Conservation (phyloP, 2,329 filamentous ascomycete species). For the Pyrenochaeta sp. region DNA sequence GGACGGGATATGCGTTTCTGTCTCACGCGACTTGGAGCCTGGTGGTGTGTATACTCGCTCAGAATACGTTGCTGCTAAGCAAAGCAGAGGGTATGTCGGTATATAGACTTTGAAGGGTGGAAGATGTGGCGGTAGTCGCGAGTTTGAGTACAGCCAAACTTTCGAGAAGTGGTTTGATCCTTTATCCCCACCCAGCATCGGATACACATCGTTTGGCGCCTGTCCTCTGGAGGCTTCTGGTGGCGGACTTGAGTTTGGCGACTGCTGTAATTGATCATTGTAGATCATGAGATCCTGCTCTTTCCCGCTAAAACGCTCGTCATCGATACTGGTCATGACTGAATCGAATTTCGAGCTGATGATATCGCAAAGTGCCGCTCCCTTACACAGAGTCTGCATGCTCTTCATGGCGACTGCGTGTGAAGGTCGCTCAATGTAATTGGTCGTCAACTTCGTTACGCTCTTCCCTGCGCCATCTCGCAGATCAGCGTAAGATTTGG, state of each 20-base stretch:
- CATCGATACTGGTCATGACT: slow-evolving; percentile 76
- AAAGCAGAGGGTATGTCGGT: slow-evolving; percentile 78
- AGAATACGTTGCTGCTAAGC: slow-evolving; percentile 80
- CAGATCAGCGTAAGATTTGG: slow-evolving; percentile 40
- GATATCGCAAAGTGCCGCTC: slow-evolving; percentile 62
- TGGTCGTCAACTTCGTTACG: slow-evolving; percentile 33
- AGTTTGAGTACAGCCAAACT: slow-evolving; percentile 81
- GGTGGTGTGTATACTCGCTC: slow-evolving; percentile 72
- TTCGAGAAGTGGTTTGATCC: slow-evolving; percentile 68
- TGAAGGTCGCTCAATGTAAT: slow-evolving; percentile 42
- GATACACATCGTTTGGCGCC: slow-evolving; percentile 20
- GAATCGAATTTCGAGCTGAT: slow-evolving; percentile 71
- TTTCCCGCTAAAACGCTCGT: slow-evolving; percentile 62
- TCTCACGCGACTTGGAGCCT: slow-evolving; percentile 65
- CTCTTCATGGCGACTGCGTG: slow-evolving; percentile 41
- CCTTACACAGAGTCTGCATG: slow-evolving; percentile 50
- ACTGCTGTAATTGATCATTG: slow-evolving; percentile 17
- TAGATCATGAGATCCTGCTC: slow-evolving; percentile 61
- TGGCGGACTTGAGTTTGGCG: slow-evolving; percentile 25
- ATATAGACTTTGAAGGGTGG: slow-evolving; percentile 76
- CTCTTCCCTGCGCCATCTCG: slow-evolving; percentile 38
- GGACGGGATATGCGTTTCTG: slow-evolving; percentile 73
- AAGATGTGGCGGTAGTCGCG: slow-evolving; percentile 73
- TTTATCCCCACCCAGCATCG: slow-evolving; percentile 23
- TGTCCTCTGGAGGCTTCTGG: slow-evolving; percentile 19